phyloP scores from a whole-genome alignment of 108 stramenopile genomes.

The Pelagomonas calceolata region DNA sequence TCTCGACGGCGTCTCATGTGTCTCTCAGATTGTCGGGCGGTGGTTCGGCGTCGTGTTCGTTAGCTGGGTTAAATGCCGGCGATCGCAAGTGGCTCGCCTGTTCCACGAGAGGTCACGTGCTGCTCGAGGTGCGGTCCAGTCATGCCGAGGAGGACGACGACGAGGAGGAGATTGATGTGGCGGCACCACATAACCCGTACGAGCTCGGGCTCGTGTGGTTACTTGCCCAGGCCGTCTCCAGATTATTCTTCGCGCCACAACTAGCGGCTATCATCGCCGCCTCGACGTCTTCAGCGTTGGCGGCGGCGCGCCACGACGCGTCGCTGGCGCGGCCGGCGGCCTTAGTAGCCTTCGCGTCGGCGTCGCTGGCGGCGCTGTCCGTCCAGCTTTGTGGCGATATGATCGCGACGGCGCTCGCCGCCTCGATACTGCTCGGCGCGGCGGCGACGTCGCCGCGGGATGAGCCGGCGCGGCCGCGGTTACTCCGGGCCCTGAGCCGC shows the following conservation, averaged over 20 bases:
- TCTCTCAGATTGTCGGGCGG: too few relatives aligned
- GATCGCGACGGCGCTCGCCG: neutral
- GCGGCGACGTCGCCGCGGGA: neutral
- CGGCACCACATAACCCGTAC: neutral
- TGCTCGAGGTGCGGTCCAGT: neutral
- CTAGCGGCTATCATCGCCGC: too few relatives aligned
- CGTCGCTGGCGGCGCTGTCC: neutral
- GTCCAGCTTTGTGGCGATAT: neutral
- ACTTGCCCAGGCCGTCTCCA: too few relatives aligned
- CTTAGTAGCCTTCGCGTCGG: neutral
- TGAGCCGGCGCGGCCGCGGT: neutral
- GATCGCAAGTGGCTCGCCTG: neutral
- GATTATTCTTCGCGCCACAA: too few relatives aligned
- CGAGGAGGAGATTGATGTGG: neutral
- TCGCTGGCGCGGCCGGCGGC: too few relatives aligned
- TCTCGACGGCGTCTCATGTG: neutral
- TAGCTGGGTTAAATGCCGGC: too few relatives aligned
- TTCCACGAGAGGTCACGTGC: neutral
- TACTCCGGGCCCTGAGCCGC: too few relatives aligned
- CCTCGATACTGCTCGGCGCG: neutral
- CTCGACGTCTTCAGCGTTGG: too few relatives aligned
- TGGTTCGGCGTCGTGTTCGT: too few relatives aligned
- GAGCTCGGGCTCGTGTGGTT: too few relatives aligned
- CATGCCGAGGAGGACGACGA: neutral
- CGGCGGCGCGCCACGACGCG: too few relatives aligned